phyloP scores from a whole-genome alignment of 345 rosid species.

The Eucalyptus caleyi region DNA sequence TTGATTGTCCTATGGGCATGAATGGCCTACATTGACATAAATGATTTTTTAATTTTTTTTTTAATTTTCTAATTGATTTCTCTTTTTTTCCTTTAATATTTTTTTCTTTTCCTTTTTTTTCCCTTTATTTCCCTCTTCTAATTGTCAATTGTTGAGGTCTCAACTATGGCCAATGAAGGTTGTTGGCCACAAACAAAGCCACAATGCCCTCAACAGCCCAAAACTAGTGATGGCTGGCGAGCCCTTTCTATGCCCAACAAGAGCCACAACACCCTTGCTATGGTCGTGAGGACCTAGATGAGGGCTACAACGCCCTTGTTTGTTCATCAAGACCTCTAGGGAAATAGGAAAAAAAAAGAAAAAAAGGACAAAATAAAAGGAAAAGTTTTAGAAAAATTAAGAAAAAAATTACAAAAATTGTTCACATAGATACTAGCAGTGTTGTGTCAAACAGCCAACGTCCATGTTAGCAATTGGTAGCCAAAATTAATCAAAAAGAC shows the following conservation, averaged over 20 bases:
- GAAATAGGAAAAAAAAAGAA: background rate
- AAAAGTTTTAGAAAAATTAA: too few species aligned
- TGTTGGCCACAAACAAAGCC: background rate
- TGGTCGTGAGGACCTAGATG: background rate
- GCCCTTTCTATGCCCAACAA: background rate
- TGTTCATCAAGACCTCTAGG: background rate
- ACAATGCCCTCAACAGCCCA: background rate
- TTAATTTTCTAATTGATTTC: background rate
- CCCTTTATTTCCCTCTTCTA: background rate
- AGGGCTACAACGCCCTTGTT: background rate
- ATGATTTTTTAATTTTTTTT: background rate
- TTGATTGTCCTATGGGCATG: rapidly evolving
- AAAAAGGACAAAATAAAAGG: rapidly evolving
- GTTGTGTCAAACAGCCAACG: rapidly evolving
- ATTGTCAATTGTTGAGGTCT: background rate
- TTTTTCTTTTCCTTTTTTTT: background rate
- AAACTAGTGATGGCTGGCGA: rapidly evolving
- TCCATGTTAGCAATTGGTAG: background rate
- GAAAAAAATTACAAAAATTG: background rate
- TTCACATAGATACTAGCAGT: background rate
- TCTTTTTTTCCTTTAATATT: background rate
- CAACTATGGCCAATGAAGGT: background rate
- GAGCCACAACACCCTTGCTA: background rate
- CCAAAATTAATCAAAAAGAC: too few species aligned
- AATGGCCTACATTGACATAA: background rate